These are phyloP conservation scores for Haplosporangium gracile DNA, from an alignment of 192 early-diverging fungal genomes.

Conservation along the genomic window DNA sequence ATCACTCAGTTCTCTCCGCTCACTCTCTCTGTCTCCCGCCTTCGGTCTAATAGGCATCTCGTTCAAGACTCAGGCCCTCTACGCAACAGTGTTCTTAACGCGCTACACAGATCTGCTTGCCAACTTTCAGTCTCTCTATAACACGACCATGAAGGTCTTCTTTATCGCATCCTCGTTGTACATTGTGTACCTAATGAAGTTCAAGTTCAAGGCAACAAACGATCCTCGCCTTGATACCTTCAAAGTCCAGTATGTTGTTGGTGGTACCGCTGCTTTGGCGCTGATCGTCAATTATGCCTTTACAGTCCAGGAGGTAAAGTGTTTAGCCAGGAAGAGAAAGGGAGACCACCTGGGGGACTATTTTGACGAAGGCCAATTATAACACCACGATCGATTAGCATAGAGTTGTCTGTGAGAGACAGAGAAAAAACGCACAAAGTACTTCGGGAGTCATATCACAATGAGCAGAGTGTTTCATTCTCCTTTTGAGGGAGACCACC, in stretches of 20 bases:
- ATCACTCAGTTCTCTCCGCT: too few relatives aligned
- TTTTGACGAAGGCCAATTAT: too few relatives aligned
- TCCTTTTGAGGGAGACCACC: too few relatives aligned
- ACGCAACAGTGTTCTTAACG: constrained; percentile 88
- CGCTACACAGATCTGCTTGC: constrained; percentile 93
- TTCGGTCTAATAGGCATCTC: constrained; percentile 84
- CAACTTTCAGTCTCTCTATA: constrained; percentile 86
- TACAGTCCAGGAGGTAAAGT: constrained; percentile 71
- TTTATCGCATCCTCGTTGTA: constrained; percentile 89
- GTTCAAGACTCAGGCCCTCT: constrained; percentile 94
- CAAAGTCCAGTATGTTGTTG: constrained; percentile 86
- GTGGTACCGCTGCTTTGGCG: constrained; percentile 72
- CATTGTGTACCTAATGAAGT: constrained; percentile 90
- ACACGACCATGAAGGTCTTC: constrained; percentile 94
- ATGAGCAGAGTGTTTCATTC: too few relatives aligned
- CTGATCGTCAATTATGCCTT: constrained; percentile 81
- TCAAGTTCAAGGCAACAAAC: constrained; percentile 87
- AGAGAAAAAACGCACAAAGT: too few relatives aligned
- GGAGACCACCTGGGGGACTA: too few relatives aligned
- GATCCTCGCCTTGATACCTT: constrained; percentile 93
- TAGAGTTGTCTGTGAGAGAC: too few relatives aligned
- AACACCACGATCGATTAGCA: too few relatives aligned
- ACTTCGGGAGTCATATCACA: too few relatives aligned
- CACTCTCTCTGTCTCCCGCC: neutral
- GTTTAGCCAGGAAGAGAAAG: neutral